Conservation (phyloP, 495 filamentous ascomycete genomes). For the Aspergillus ellipticus region DNA sequence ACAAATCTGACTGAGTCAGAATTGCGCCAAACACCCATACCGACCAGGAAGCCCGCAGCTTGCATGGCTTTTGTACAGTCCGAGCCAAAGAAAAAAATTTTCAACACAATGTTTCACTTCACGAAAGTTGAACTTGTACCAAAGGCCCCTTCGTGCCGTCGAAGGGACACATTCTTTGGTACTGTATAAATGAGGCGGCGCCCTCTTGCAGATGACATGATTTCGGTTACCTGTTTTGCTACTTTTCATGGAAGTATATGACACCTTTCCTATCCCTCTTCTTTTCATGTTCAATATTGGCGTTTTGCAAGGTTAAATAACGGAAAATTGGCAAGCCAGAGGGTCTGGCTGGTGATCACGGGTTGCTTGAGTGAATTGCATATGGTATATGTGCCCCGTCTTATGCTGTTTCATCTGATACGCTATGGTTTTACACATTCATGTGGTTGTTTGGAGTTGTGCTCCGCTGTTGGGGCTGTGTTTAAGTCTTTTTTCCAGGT, state of each 20-base stretch:
- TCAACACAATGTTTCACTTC: background rate
- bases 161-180: constrained; percentile 5
- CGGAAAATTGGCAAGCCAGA: constrained; percentile 24
- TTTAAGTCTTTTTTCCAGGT: background rate
- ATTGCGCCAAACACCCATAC: background rate
- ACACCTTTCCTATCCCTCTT: constrained; percentile 12
- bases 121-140: constrained; percentile 2
- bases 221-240: constrained; percentile 14
- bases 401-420: constrained; percentile 3
- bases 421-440: background rate
- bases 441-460: background rate
- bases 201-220: constrained; percentile 22
- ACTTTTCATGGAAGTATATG: constrained; percentile 9
- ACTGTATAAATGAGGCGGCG: constrained; percentile 24
- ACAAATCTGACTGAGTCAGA: background rate
- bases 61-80: constrained; percentile 15
- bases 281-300: constrained; percentile 26
- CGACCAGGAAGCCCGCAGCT: background rate
- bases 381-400: constrained; percentile 12
- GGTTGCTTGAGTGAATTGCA: constrained; percentile 25
- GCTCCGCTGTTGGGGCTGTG: background rate
- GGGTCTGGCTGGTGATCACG: constrained; percentile 21
- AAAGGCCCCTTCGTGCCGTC: constrained; percentile 2
- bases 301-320: constrained; percentile 33
- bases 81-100: constrained; percentile 7